Base-by-base conservation (phyloP, 768 basidiomycete species). In the Psilocybe cyanescens region DNA sequence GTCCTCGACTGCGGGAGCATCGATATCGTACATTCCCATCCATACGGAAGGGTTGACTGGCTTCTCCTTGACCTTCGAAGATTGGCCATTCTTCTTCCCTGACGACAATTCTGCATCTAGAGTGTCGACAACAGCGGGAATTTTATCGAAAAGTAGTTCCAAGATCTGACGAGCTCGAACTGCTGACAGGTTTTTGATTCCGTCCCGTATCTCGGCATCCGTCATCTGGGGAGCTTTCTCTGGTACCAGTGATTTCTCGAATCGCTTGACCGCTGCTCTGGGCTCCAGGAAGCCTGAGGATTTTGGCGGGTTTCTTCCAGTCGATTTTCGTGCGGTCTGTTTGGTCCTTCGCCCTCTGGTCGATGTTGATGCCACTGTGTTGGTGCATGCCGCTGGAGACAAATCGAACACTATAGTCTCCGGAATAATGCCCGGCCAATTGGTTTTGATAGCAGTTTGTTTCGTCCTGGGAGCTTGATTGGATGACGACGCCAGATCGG, bases 1-100 rank as follows among this genome's bases (percentile, higher is more conserved):
- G 29, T 65, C 58, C 7, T 65, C 56, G 37, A 73, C 69, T 29
- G 63, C 62, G 8, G 68, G 71, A 6, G 68, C 65, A 44, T 65
- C 39, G 29, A 73, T 61, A 0, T 61, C 44, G 50, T 65, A 71
- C 11, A n/a, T 5, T 45, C 64, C 64, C 4, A 9, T 29, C 58
- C 52, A 60, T 19, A 39, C 17, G 9, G 46, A 54, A 3, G 41
- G 17, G 3, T 51, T 16, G 2, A 28, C 55, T 4, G 19, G 14
- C 41, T 48, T 17, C 41, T 37, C 12, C 30, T 53, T 30, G 24
- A 30, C 28, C 44, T 47, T 53, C 28, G 39, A 49, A 3, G 29
- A 24, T 7, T 3, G 7, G 24, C 12, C 39, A 19, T 33, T 45
- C 14, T 19, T 16, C 14, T 28, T 52, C 3, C 11, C 24, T 16